Base-by-base conservation (phyloP, 2,329 filamentous ascomycete genomes). In the Neonectria sp. region DNA sequence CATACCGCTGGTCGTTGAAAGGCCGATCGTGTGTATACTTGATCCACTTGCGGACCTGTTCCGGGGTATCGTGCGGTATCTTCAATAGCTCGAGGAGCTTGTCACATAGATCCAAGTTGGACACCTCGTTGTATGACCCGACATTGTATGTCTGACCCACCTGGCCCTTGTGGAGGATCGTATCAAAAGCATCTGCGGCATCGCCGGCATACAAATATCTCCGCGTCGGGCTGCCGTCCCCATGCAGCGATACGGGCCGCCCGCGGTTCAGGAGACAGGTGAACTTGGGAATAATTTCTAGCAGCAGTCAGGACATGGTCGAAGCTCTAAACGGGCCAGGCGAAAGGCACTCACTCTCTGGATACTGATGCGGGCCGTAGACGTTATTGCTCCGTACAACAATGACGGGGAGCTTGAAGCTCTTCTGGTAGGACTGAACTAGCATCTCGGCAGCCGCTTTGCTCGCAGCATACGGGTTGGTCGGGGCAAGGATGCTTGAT, bases 241-340 rank as follows among this genome's bases (percentile, higher is more conserved):
- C 93, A 77, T 95, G 93, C 13, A 95, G 85, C 12, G 93, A 89
- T 0, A 95, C 87, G 12, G 91, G 91, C 67, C 89, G 86, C 33
- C 85, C 82, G 21, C 92, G 86, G 75, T 92, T 88, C 17, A 95
- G 85, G 31, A 95, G 85, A 78, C 90, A 93, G 58, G 89, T 90
- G 81, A 95, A 95, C 77, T 95, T 95, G 33, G 93, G 92, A 60
- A 95, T 95, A 69, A 95, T 93, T 83, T 95, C 92, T 94, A 78
- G 24, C 29, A 21, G 31, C 7, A n/a, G 48, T 62, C 35, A 66
- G 24, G 11, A 24, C n/a, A 46, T 13, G 21, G 27, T 24, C 27
- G 17, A 33, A 35, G 24, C 5, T 33, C 25, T 17, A 21, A 3
- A 33, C 13, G 5, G 29, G 27, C 24, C 29, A 24, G 24, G 6